Evolutionary conservation across 768 basidiomycete species (phyloP), one percentile per base, ranked within the genome.

Genomic region (Chiua virens): DNA sequence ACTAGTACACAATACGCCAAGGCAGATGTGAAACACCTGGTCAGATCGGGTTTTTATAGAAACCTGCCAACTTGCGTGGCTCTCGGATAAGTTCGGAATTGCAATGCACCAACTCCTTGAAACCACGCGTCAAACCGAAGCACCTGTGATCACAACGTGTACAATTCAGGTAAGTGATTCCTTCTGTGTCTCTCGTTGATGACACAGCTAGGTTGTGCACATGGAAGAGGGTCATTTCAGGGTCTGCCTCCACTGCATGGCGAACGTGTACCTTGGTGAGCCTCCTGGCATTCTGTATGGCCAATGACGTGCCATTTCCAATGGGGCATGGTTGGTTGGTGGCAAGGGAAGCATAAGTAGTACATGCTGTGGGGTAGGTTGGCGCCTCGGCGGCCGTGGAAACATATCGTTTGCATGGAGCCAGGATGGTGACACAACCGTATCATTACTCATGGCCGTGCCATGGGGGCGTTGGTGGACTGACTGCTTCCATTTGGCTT

Each of bases 321-420:
- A 57, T 61, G 53, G 55, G n/a, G 57, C 39, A 50, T 42, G 48
- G n/a, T 25, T 32, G 39, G n/a, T n/a, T n/a, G 32, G 9, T 38
- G 38, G 44, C 44, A 23, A 36, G 10, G 35, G n/a, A 18, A 21
- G 21, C n/a, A n/a, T n/a, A n/a, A n/a, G n/a, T n/a, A 20, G 11
- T 9, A n/a, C 54, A 53, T 41, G 55, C 51, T 54, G 47, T 53
- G 27, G 22, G 17, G 28, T 7, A 17, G 18, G 22, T 37, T 34
- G 30, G 41, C 34, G 15, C 6, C 34, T 34, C 15, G 15, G 34
- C 15, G 6, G 4, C 34, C 34, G 15, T 30, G 30, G 13, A 13
- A 8, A 2, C 17, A 5, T 4, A 5, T 34, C 34, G 7, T 17
- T 1, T 17, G 7, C 34, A 34, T 34, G 34, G 34, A 34, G 15